A percentile compares a stretch with the other conserved stretches of the same genome.
Conservation (phyloP, 345 rosid species). For the Syzygium aqueum region DNA sequence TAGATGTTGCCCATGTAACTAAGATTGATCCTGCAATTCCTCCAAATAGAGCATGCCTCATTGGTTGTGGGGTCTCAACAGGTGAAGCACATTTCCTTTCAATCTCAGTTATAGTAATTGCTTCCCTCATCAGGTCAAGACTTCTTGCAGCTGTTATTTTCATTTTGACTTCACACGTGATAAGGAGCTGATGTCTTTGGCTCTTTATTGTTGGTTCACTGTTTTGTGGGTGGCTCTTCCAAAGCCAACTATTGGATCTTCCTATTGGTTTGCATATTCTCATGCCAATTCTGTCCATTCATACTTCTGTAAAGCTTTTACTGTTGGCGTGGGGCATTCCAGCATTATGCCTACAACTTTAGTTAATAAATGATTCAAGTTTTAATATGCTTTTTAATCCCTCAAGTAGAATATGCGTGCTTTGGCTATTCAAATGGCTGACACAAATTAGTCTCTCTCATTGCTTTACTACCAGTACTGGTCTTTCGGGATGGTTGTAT, state of each 20-base stretch:
- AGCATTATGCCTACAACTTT: not conserved
- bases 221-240: not conserved
- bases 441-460: not conserved
- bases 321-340: not conserved
- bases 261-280: not conserved
- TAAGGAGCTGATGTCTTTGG: not conserved
- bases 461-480: not conserved
- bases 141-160: not conserved
- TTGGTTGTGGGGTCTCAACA: constrained; percentile 84
- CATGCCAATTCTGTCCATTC: not conserved
- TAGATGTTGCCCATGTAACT: constrained; percentile 54
- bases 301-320: not conserved
- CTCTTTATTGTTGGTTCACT: not conserved
- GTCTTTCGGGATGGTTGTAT: not conserved
- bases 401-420: not conserved
- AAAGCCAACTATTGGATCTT: not conserved
- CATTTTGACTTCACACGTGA: not conserved
- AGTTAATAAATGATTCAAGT: not conserved
- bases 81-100: constrained; percentile 21
- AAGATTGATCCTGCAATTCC: constrained; percentile 59
- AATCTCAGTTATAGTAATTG: not conserved
- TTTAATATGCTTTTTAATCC: not conserved
- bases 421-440: not conserved
- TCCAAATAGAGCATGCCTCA: constrained; percentile 72
- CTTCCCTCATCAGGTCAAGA: not conserved